These are phyloP conservation scores for Rhynchosporium secalis DNA, from an alignment of 2,329 filamentous ascomycete genomes.

Conservation along the genomic window DNA sequence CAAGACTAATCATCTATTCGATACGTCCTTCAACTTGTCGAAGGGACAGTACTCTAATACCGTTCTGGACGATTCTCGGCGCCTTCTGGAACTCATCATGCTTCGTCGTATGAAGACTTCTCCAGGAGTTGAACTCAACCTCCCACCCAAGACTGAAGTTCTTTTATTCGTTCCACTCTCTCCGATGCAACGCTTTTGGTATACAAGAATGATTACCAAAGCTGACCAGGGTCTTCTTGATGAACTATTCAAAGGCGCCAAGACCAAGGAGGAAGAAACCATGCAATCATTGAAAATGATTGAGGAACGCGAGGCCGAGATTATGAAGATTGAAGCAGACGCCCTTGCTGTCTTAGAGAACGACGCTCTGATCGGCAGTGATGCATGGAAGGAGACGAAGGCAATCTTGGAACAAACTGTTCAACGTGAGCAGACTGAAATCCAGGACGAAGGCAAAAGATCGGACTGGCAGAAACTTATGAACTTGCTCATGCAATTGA, in stretches of 20 bases:
- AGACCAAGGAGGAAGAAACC: slow-evolving; percentile 45
- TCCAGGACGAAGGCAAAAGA: slow-evolving; percentile 35
- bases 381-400: slow-evolving; percentile 49
- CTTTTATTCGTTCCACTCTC: slow-evolving; percentile 58
- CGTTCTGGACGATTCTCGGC: slow-evolving; percentile 54
- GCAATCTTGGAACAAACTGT: slow-evolving; percentile 46
- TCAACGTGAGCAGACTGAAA: slow-evolving; percentile 36
- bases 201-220: slow-evolving; percentile 56
- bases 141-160: slow-evolving; percentile 58
- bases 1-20: slow-evolving; percentile 52
- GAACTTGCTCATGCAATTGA: slow-evolving; percentile 92
- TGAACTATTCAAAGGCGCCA: slow-evolving; percentile 51
- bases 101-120: slow-evolving; percentile 58
- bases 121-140: slow-evolving; percentile 52
- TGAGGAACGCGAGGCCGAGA: slow-evolving; percentile 40
- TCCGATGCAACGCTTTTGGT: slow-evolving; percentile 59
- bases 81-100: slow-evolving; percentile 58
- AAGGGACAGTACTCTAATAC: slow-evolving; percentile 53
- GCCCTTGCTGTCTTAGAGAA: slow-evolving; percentile 41
- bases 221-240: slow-evolving; percentile 52
- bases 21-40: slow-evolving; percentile 56
- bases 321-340: slow-evolving; percentile 36
- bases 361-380: slow-evolving; percentile 35
- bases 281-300: slow-evolving; percentile 40
- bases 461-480: slow-evolving; percentile 60